Conservation (phyloP, 257 asterid species). For the Solanum lycopersicoides region DNA sequence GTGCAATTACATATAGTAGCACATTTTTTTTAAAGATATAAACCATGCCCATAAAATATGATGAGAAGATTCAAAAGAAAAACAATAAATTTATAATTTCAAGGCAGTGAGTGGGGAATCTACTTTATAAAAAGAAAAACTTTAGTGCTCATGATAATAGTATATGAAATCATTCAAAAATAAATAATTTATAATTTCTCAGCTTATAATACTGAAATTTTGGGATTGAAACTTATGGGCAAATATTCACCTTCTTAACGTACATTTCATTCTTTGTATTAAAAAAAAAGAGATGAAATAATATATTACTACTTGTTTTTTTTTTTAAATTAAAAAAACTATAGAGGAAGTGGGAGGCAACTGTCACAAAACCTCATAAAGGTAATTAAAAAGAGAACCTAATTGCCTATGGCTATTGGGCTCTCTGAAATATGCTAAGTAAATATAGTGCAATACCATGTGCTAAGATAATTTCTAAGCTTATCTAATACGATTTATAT, state of each 20-base stretch:
- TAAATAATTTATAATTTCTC: neutral
- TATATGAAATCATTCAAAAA: neutral
- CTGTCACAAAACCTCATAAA: neutral
- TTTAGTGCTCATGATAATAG: neutral
- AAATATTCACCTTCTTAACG: neutral
- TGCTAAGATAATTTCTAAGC: neutral
- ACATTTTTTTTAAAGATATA: neutral
- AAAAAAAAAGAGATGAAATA: neutral
- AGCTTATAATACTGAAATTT: neutral
- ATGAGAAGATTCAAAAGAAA: neutral
- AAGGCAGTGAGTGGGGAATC: slow-evolving; percentile 15
- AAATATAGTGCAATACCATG: slow-evolving; percentile 1
- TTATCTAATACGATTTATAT: neutral
- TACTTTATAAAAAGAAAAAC: slow-evolving; percentile 7
- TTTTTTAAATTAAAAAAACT: too few species aligned
- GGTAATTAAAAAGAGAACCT: neutral
- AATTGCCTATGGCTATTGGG: slow-evolving; percentile 1
- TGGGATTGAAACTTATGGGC: slow-evolving; percentile 11
- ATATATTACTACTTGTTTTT: neutral
- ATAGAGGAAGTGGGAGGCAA: slow-evolving; percentile 2
- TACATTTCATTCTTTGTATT: neutral
- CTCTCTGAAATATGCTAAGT: neutral
- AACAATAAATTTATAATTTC: neutral
- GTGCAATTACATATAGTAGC: neutral
- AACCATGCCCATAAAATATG: neutral